Evolutionary conservation across 1,284 basidiomycete genomes (phyloP).

Genomic region (Microbotryum violaceum): DNA sequence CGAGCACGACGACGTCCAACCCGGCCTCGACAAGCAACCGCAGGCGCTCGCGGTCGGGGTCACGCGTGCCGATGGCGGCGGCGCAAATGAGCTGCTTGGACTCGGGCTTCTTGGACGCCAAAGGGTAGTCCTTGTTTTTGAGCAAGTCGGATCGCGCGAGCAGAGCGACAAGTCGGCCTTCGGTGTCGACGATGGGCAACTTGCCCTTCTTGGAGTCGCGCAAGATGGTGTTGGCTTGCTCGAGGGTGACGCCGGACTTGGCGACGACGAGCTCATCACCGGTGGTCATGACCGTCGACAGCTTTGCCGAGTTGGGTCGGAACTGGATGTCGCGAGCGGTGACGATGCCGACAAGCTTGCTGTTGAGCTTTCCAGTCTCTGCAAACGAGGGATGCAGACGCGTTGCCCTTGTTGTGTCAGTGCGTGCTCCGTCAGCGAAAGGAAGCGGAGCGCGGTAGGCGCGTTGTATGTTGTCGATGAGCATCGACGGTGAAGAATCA

Average conservation of each 20-base stretch:
- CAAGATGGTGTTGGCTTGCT: constrained; percentile 88
- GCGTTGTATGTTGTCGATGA: neutral
- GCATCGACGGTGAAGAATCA: neutral
- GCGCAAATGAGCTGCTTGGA: constrained; percentile 96
- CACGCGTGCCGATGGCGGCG: constrained; percentile 92
- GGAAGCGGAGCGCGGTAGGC: neutral
- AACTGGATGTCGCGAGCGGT: constrained; percentile 96
- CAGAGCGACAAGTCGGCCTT: constrained; percentile 72
- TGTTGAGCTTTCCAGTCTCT: constrained; percentile 82
- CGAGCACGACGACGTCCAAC: constrained; percentile 88
- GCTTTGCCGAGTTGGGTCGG: constrained; percentile 58
- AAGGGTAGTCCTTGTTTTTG: constrained; percentile 95
- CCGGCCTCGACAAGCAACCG: constrained; percentile 83
- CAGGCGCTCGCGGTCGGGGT: constrained; percentile 78
- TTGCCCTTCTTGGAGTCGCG: constrained; percentile 98
- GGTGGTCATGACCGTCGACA: constrained; percentile 86
- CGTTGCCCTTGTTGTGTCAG: neutral
- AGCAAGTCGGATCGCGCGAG: constrained; percentile 92
- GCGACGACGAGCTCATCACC: constrained; percentile 63
- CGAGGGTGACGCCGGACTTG: constrained; percentile 73
- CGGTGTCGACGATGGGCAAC: constrained; percentile 74
- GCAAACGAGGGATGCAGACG: constrained; percentile 6
- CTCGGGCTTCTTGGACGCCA: constrained; percentile 83
- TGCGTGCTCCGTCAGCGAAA: neutral
- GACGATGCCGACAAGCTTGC: constrained; percentile 92